Base-by-base conservation (phyloP, 2,329 filamentous ascomycete species). In the Aspergillus sp. region DNA sequence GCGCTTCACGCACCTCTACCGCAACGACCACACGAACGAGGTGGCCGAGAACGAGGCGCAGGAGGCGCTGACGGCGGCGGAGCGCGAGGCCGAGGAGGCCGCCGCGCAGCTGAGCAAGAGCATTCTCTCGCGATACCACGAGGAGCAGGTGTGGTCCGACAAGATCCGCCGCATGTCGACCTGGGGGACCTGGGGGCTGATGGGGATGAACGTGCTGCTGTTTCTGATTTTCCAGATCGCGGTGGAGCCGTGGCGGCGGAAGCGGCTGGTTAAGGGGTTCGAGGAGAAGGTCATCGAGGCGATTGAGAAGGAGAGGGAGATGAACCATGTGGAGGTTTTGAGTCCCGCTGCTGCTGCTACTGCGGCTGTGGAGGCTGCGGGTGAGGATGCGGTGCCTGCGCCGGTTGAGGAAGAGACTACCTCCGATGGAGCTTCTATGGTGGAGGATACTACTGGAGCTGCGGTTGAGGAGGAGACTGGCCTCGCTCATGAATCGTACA, bases 111-210 rank as follows among this genome's bases (percentile, higher is more conserved):
- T 99, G 49, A 93, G 88, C 67, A 85, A 87, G 56, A 85, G 87
- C 47, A 96, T 97, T 62, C 78, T 96, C 47, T 88, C 88, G 56
- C 84, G 95, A 55, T 99, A 99, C 73, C 94, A 99, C 71, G 94
- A 99, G 75, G 94, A 99, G 76, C 94, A 99, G 76, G 95, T 99
- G 51, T 99, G 94, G 94, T 95, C 90, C 67, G 94, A 99, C 70
- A 93, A 95, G 63, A 99, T 99, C 68, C 82, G 94, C 33, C 82
- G 94, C 59, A 96, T 96, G 79, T 94, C 89, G 69, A 99, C 94
- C 0, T 99, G 94, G 94, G 93, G 95, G 33, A 99, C 94, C 0
- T 97, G 95, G 85, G 94, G 93, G 0, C 76, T 99, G 56, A 99
- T 99, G 94, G 93, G 93, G 20, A 83, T 97, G 65, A 99, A 99